Conservation (phyloP, 2,329 filamentous ascomycete genomes). For the Lachnellula arida region DNA sequence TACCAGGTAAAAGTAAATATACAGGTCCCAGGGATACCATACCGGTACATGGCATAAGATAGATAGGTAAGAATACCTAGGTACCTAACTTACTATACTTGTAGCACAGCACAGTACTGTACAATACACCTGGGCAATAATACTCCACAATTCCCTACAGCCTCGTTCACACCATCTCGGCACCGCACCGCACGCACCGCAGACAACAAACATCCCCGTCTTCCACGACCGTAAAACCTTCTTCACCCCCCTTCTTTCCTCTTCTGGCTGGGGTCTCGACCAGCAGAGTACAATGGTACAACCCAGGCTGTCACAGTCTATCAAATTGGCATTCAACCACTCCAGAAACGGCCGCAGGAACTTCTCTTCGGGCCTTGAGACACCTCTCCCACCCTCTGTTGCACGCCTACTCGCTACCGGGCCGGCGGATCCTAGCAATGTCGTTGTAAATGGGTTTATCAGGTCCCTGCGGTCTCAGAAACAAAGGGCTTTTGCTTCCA, state of each 20-base stretch:
- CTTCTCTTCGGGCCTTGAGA: not conserved
- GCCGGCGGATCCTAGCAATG: constrained; percentile 41
- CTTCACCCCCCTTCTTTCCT: not conserved
- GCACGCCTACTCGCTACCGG: constrained; percentile 53
- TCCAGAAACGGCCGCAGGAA: not conserved
- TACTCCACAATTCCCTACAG: too few relatives aligned
- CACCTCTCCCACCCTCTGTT: constrained; percentile 35
- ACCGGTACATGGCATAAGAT: too few relatives aligned
- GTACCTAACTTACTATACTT: too few relatives aligned
- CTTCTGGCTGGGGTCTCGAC: not conserved
- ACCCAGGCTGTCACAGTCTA: constrained; percentile 2
- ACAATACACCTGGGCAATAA: too few relatives aligned
- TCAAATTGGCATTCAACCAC: constrained; percentile 7
- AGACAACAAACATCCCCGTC: not conserved
- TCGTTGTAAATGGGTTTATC: constrained; percentile 72
- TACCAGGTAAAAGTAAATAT: too few relatives aligned
- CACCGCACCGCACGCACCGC: not conserved
- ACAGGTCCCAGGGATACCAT: too few relatives aligned
- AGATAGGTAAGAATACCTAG: too few relatives aligned
- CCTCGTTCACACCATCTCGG: not conserved
- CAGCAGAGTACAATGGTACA: constrained; percentile 3
- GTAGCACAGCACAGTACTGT: too few relatives aligned
- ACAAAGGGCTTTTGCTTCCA: constrained; percentile 71
- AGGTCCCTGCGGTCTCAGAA: constrained; percentile 86
- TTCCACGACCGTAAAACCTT: not conserved